Percentiles rank a stretch among this genome's conserved stretches.
Conservation (phyloP, 2,329 filamentous ascomycete genomes). For the Metarhizium anisopliae region DNA sequence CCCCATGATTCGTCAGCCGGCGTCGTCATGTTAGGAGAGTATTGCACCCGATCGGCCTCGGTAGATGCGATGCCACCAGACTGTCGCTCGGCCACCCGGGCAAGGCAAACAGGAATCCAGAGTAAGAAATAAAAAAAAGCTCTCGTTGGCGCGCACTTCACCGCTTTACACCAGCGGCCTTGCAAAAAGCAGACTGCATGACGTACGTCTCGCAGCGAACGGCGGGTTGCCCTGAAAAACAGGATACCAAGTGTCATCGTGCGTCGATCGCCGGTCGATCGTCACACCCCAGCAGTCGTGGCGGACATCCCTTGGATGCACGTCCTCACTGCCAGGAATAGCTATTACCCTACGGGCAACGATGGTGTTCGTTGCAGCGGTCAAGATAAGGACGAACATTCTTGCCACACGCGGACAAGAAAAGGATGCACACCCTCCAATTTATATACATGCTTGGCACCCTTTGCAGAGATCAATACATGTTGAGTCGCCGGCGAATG, state of each 20-base stretch:
- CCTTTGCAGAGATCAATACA: background rate
- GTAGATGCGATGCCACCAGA: too few relatives aligned
- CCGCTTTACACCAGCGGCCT: too few relatives aligned
- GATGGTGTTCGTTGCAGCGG: background rate
- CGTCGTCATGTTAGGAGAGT: too few relatives aligned
- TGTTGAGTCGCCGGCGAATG: background rate
- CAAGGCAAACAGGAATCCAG: too few relatives aligned
- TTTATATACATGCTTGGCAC: too few relatives aligned
- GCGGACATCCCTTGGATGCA: background rate
- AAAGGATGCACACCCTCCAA: too few relatives aligned
- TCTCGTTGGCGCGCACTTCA: too few relatives aligned
- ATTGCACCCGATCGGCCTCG: too few relatives aligned
- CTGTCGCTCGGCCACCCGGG: too few relatives aligned
- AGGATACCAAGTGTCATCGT: background rate
- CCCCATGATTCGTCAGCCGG: too few relatives aligned
- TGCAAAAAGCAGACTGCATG: background rate
- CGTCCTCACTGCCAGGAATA: background rate
- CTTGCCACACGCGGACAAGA: too few relatives aligned
- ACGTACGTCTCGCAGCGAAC: background rate
- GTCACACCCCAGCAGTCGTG: background rate
- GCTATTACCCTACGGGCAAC: background rate
- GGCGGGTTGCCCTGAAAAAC: background rate
- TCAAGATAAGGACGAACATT: background rate
- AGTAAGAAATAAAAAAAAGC: too few relatives aligned
- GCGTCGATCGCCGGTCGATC: background rate